Conservation (phyloP, 148 eudicot species). For the Chenopodium quinoa region DNA sequence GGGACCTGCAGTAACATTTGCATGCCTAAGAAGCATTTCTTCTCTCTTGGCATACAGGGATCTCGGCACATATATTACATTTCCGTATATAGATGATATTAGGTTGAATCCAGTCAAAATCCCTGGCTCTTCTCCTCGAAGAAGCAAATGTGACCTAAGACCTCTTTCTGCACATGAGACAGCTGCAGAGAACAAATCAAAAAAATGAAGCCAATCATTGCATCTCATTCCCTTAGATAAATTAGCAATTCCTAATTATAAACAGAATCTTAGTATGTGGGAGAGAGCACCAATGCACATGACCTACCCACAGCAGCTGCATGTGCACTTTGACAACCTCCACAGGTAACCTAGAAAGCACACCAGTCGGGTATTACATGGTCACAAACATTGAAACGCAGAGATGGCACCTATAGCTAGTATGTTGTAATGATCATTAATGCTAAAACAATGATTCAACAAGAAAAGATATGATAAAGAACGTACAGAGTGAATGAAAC, state of each 20-base stretch:
- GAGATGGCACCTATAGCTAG: neutral
- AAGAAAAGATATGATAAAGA: neutral
- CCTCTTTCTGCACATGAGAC: slow-evolving; percentile 93
- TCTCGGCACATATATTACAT: slow-evolving; percentile 72
- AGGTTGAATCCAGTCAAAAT: slow-evolving; percentile 76
- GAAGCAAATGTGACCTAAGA: slow-evolving; percentile 75
- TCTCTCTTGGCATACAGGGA: slow-evolving; percentile 72
- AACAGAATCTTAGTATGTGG: neutral
- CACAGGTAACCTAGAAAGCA: slow-evolving; percentile 87
- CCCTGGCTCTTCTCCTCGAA: slow-evolving; percentile 89
- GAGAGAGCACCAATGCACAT: slow-evolving; percentile 4
- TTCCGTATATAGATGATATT: slow-evolving; percentile 71
- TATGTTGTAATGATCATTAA: neutral
- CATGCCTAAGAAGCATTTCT: slow-evolving; percentile 72
- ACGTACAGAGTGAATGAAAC: neutral
- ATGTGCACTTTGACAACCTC: slow-evolving; percentile 99
- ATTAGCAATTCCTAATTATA: neutral
- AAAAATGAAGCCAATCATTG: neutral
- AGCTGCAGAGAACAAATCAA: slow-evolving; percentile 47
- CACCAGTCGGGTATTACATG: slow-evolving; percentile 32
- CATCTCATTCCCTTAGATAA: neutral
- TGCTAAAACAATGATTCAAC: neutral
- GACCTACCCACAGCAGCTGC: slow-evolving; percentile 89
- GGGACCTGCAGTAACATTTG: slow-evolving; percentile 51
- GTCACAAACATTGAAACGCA: slow-evolving; percentile 10